Evolutionary conservation across 2,329 filamentous ascomycete genomes (phyloP).

Genomic region (Xylariomycetidae sp.): DNA sequence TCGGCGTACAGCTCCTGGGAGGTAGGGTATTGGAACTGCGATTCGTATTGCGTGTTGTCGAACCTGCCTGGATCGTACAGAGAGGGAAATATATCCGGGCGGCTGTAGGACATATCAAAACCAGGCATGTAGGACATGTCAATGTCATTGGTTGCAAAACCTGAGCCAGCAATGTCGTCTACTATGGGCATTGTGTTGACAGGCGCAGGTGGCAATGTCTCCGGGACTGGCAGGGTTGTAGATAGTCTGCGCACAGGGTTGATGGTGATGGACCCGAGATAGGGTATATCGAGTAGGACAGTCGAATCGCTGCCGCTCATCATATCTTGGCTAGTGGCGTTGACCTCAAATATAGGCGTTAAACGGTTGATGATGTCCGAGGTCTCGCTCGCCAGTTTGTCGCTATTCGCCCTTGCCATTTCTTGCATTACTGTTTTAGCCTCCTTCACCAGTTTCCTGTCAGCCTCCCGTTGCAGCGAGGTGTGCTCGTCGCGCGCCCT

Average conservation of each 20-base stretch:
- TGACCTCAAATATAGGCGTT: constrained; percentile 30
- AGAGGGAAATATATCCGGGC: too few species aligned
- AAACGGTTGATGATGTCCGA: constrained; percentile 39
- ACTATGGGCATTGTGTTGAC: neutral
- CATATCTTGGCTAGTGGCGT: too few species aligned
- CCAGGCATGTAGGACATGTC: too few species aligned
- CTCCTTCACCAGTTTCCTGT: constrained; percentile 33
- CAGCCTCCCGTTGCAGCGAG: constrained; percentile 24
- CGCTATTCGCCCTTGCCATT: constrained; percentile 32
- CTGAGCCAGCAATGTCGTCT: neutral
- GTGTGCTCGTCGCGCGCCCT: constrained; percentile 15
- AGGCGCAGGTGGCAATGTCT: neutral
- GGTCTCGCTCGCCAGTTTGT: constrained; percentile 37
- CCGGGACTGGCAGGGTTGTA: constrained; percentile 2
- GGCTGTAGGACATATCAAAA: too few species aligned
- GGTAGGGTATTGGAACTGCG: constrained; percentile 12
- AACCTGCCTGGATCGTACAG: too few species aligned
- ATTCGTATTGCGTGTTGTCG: constrained; percentile 19
- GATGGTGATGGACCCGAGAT: constrained; percentile 43
- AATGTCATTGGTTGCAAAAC: neutral
- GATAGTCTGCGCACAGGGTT: constrained; percentile 16
- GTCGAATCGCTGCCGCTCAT: constrained; percentile 10
- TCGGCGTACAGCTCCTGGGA: constrained; percentile 27
- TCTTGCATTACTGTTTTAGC: constrained; percentile 34
- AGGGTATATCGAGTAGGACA: constrained; percentile 40